phyloP scores from a whole-genome alignment of 495 filamentous ascomycete genomes.

The Aspergillus taichungensis region DNA sequence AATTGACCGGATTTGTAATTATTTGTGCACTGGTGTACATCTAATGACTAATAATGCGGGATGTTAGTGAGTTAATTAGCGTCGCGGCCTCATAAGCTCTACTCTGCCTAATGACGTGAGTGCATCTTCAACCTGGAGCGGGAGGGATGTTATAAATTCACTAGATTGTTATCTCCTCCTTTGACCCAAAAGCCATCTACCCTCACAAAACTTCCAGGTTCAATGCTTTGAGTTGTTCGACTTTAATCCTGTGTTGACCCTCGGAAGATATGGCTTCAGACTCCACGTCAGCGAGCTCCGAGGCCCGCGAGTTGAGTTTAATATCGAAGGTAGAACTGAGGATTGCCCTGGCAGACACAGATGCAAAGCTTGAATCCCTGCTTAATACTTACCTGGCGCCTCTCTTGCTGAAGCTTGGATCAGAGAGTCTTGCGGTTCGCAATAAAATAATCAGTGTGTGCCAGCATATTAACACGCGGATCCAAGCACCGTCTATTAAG shows the following conservation, averaged over 20 bases:
- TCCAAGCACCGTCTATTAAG: conserved; percentile 60
- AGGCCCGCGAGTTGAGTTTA: conserved; percentile 72
- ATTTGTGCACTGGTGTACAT: too few species aligned
- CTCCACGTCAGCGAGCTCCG: conserved; percentile 36
- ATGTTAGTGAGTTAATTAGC: too few species aligned
- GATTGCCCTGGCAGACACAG: conserved; percentile 78
- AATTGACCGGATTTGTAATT: too few species aligned
- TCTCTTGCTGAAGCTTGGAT: conserved; percentile 74
- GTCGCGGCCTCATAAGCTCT: too few species aligned
- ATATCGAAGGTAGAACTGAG: conserved; percentile 85
- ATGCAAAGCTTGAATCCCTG: conserved; percentile 66
- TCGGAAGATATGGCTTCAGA: conserved; percentile 28
- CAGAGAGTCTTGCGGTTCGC: conserved; percentile 69
- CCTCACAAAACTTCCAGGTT: neutral
- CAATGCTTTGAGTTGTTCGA: neutral
- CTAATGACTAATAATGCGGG: too few species aligned
- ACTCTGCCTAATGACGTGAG: too few species aligned
- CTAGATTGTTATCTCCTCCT: neutral
- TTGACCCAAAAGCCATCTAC: neutral
- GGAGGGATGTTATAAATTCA: neutral
- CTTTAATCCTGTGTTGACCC: neutral
- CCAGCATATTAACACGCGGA: conserved; percentile 70
- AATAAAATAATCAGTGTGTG: conserved; percentile 70
- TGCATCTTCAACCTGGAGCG: too few species aligned
- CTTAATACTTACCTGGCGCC: conserved; percentile 74